Conservation (phyloP, 371 early-diverging fungal species). For the Lichtheimia hyalospora region DNA sequence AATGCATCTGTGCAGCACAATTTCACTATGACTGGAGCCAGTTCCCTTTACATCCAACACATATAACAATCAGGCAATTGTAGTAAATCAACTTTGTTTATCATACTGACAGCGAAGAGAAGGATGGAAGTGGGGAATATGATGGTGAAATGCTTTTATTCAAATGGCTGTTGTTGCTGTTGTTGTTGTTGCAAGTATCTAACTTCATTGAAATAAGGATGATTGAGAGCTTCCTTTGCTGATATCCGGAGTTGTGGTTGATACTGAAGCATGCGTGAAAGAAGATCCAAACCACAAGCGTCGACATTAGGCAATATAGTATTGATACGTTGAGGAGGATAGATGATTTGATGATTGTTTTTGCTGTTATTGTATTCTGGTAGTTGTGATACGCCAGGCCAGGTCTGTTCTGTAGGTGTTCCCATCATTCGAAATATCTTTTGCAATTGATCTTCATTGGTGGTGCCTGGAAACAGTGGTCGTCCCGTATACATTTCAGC, state of each 20-base stretch:
- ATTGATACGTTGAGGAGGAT: constrained; percentile 67
- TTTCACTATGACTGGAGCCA: too few relatives aligned
- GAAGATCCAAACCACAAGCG: constrained; percentile 71
- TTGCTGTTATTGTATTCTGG: constrained; percentile 87
- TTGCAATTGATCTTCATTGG: constrained; percentile 87
- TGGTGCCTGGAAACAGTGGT: constrained; percentile 96
- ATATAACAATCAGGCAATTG: too few relatives aligned
- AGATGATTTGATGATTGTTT: constrained; percentile 72
- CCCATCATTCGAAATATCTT: constrained; percentile 90
- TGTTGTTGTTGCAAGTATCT: constrained; percentile 23
- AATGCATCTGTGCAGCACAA: too few relatives aligned
- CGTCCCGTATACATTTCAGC: constrained; percentile 93
- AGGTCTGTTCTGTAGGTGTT: constrained; percentile 82
- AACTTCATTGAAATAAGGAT: constrained; percentile 80
- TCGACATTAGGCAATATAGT: constrained; percentile 80
- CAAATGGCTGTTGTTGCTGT: constrained; percentile 10
- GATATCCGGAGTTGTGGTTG: constrained; percentile 82
- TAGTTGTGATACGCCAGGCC: constrained; percentile 87
- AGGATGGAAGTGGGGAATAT: too few relatives aligned
- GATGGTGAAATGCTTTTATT: constrained; percentile 6
- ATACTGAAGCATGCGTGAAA: constrained; percentile 79
- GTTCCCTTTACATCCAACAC: too few relatives aligned
- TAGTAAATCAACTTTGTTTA: too few relatives aligned
- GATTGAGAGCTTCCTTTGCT: constrained; percentile 84
- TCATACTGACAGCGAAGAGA: too few relatives aligned